Percentiles rank a stretch among this genome's conserved stretches.
Evolutionary conservation across 768 basidiomycete species (phyloP).

Genomic region (Floccularia luteovirens): DNA sequence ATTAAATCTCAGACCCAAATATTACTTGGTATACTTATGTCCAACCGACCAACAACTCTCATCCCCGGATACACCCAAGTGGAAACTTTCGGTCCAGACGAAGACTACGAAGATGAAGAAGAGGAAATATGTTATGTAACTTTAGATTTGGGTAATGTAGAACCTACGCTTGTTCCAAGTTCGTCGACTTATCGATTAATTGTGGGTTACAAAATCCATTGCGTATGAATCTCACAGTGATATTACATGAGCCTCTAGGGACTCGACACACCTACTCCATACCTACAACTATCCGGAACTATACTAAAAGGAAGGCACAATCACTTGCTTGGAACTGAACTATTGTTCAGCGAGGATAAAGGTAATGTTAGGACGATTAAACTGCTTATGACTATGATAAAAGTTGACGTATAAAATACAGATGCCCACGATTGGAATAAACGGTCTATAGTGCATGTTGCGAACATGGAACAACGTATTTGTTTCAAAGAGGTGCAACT

Average conservation of each 20-base stretch:
- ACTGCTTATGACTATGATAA: background rate
- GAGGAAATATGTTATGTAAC: slow-evolving; percentile 65
- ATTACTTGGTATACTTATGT: no score
- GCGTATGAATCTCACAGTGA: background rate
- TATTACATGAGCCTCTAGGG: slow-evolving; percentile 34
- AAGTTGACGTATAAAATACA: background rate
- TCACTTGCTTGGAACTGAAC: slow-evolving; percentile 63
- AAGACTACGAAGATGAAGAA: slow-evolving; percentile 54
- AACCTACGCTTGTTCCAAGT: slow-evolving; percentile 70
- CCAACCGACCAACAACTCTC: slow-evolving; percentile 21
- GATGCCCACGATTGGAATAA: slow-evolving; percentile 42
- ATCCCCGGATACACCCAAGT: slow-evolving; percentile 62
- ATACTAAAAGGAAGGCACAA: slow-evolving; percentile 67
- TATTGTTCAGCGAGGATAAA: slow-evolving; percentile 67
- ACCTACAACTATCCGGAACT: slow-evolving; percentile 69
- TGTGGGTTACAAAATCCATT: slow-evolving; percentile 32
- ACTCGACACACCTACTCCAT: slow-evolving; percentile 70
- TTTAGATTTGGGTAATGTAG: slow-evolving; percentile 63
- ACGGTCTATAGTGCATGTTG: slow-evolving; percentile 44
- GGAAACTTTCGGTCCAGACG: slow-evolving; percentile 57
- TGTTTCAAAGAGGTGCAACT: slow-evolving; percentile 69
- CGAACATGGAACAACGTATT: slow-evolving; percentile 61
- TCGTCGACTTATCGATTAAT: slow-evolving; percentile 67
- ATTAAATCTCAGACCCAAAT: no score
- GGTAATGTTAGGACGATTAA: slow-evolving; percentile 27